phyloP scores from a whole-genome alignment of 2,329 filamentous ascomycete species.

The Scorias spongiosa region DNA sequence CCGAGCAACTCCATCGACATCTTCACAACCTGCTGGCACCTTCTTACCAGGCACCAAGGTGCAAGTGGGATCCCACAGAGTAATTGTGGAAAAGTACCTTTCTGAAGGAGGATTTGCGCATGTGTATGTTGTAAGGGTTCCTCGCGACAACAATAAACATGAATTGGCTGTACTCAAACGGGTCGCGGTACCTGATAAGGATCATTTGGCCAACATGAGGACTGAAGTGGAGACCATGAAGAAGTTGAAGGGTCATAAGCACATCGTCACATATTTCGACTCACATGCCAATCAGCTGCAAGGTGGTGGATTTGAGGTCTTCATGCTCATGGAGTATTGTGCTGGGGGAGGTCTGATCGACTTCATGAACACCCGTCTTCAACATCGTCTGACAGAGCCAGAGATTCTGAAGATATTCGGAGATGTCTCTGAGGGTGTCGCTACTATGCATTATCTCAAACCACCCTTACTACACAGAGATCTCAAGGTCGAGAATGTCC shows the following conservation, averaged over 20 bases:
- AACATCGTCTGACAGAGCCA: constrained; percentile 91
- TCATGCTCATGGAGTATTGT: constrained; percentile 96
- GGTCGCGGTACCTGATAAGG: constrained; percentile 92
- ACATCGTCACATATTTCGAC: constrained; percentile 97
- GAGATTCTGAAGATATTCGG: constrained; percentile 96
- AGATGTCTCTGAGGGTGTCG: constrained; percentile 89
- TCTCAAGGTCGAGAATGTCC: constrained; percentile 93
- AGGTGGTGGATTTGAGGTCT: constrained; percentile 92
- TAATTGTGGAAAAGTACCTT: constrained; percentile 91
- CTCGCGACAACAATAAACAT: constrained; percentile 59
- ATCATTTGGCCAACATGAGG: constrained; percentile 85
- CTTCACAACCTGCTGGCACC: constrained; percentile 46
- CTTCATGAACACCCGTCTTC: constrained; percentile 97
- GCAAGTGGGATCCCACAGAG: constrained; percentile 81
- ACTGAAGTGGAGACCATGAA: constrained; percentile 99
- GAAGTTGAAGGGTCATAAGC: constrained; percentile 87
- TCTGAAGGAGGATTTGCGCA: constrained; percentile 97
- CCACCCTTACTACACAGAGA: constrained; percentile 85
- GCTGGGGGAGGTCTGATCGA: constrained; percentile 90
- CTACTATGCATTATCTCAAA: constrained; percentile 98
- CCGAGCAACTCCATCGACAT: constrained; percentile 2
- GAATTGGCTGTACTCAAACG: constrained; percentile 80
- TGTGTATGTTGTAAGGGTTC: constrained; percentile 87
- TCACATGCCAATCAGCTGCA: constrained; percentile 91
- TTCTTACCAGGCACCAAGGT: constrained; percentile 93